Conservation (phyloP, 768 basidiomycete species). For the Mycena indigotica region DNA sequence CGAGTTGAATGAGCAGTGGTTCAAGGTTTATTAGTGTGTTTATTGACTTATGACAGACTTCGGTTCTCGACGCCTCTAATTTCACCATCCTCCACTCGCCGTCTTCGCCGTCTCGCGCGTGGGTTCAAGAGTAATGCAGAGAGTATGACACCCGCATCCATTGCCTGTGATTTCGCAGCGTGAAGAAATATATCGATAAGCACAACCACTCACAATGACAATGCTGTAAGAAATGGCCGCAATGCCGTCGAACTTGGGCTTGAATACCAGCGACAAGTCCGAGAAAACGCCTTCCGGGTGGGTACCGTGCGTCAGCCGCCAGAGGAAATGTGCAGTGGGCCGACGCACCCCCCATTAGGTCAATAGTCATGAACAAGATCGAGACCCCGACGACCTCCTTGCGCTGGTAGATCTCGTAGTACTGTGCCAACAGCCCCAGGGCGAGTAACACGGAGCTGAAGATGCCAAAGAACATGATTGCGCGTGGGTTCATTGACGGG, state of each 20-base stretch:
- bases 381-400: conserved; percentile 70
- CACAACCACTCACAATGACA: conserved; percentile 64
- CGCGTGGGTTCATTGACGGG: conserved; percentile 41
- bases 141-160: conserved; percentile 64
- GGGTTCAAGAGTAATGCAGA: conserved; percentile 70
- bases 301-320: background rate
- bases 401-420: conserved; percentile 71
- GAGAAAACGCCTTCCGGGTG: conserved; percentile 70
- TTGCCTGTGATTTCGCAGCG: conserved; percentile 39
- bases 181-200: conserved; percentile 5
- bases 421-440: conserved; percentile 58
- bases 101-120: conserved; percentile 42
- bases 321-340: background rate
- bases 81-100: conserved; percentile 14
- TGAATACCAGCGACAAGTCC: conserved; percentile 66
- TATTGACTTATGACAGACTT: too few relatives aligned
- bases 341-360: conserved; percentile 31
- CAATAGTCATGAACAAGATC: conserved; percentile 67
- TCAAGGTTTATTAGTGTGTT: too few relatives aligned
- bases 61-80: too few relatives aligned
- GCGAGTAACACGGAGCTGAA: conserved; percentile 60
- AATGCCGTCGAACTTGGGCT: conserved; percentile 61
- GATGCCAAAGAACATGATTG: conserved; percentile 61
- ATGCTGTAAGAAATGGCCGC: conserved; percentile 65
- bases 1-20: too few relatives aligned